A percentile compares a stretch with the other conserved stretches of the same genome.
Conservation (phyloP, 176 grass and related monocot species). For the Oryza coarctata region DNA sequence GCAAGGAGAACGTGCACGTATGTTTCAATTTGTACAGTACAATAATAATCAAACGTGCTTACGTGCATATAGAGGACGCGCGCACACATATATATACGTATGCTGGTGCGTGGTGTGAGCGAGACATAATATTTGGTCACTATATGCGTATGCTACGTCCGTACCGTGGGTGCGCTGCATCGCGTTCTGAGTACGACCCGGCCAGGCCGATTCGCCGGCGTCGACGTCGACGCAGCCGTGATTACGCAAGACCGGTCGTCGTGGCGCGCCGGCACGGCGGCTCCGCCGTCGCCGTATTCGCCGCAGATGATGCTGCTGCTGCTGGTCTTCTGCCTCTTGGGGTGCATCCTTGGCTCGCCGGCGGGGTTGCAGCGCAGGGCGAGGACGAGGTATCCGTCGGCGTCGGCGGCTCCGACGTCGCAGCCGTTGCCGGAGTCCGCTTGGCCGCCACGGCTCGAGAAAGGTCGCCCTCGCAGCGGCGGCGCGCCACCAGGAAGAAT, state of each 20-base stretch:
- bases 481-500: not conserved
- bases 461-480: not conserved
- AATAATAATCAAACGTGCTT: too few species aligned
- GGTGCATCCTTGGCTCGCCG: not conserved
- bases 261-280: not conserved
- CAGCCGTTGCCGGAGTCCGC: not conserved
- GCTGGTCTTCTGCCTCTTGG: conserved; percentile 15
- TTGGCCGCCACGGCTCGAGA: not conserved
- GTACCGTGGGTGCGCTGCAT: conserved; percentile 59
- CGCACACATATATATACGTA: too few species aligned
- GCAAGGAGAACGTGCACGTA: too few species aligned
- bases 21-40: too few species aligned
- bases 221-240: not conserved
- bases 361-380: not conserved
- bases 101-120: too few species aligned
- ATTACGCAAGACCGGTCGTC: not conserved
- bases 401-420: not conserved
- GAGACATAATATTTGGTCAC: not conserved
- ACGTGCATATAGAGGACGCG: too few species aligned
- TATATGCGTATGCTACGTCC: not conserved
- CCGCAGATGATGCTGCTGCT: not conserved
- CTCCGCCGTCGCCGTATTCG: not conserved
- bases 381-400: not conserved
- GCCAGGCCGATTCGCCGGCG: conserved; percentile 17
- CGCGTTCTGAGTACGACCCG: conserved; percentile 58